Conservation (phyloP, 108 stramenopile genomes). For the Schizochytrium sp. region DNA sequence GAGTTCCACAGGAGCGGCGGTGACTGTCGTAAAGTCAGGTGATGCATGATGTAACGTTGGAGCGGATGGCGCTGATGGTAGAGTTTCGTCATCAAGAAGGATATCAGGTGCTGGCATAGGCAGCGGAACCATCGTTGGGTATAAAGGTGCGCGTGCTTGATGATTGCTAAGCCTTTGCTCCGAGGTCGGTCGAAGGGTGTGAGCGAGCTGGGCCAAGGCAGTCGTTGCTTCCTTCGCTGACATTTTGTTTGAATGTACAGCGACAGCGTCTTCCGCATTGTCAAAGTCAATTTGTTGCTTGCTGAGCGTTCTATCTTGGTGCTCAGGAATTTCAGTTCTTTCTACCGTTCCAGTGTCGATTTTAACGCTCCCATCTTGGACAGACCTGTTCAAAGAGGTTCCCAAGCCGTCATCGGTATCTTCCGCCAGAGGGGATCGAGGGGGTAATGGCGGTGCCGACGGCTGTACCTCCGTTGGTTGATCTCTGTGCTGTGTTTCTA, state of each 20-base stretch:
- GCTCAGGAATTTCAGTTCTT: neutral
- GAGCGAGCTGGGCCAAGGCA: neutral
- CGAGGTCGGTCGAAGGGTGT: neutral
- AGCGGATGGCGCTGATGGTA: neutral
- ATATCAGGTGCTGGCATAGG: neutral
- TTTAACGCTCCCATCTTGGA: neutral
- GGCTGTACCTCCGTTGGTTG: neutral
- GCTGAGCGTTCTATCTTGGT: neutral
- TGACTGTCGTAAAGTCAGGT: neutral
- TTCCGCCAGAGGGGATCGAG: neutral
- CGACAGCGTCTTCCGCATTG: neutral
- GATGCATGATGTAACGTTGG: neutral
- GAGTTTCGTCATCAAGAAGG: neutral
- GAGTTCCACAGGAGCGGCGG: neutral
- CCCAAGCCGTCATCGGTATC: no score
- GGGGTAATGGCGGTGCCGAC: constrained; percentile 61
- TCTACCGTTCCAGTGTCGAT: neutral
- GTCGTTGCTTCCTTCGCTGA: neutral
- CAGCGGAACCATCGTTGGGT: neutral
- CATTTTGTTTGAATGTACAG: neutral
- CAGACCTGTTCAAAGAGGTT: no score
- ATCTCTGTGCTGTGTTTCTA: neutral
- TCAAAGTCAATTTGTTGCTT: no score
- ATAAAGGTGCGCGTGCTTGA: neutral
- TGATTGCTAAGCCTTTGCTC: neutral